A percentile compares a stretch with the other conserved stretches of the same genome.
phyloP scores from a whole-genome alignment of 768 basidiomycete genomes.

The Suillus plorans region DNA sequence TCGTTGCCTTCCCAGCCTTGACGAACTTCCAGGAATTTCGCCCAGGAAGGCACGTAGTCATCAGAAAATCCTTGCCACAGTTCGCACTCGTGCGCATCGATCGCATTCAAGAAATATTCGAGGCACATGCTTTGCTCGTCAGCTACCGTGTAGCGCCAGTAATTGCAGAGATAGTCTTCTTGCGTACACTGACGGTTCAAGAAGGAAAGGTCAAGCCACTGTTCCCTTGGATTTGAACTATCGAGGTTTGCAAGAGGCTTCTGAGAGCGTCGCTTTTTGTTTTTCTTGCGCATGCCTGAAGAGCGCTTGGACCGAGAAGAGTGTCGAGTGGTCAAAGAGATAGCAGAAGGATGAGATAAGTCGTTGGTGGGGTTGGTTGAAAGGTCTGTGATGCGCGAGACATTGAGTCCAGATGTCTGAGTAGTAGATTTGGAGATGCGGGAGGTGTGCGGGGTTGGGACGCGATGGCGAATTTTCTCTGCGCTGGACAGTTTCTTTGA shows the following conservation, averaged over 20 bases:
- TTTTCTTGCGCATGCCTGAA: neutral
- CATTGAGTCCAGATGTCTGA: neutral
- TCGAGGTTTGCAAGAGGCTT: neutral
- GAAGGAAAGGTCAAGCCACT: constrained; percentile 3
- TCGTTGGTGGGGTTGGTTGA: neutral
- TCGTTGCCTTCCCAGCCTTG: neutral
- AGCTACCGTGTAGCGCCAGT: neutral
- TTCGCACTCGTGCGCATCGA: neutral
- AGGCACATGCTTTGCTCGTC: neutral
- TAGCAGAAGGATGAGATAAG: neutral
- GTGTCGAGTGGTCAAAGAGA: neutral
- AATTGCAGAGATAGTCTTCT: neutral
- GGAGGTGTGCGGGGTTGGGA: neutral
- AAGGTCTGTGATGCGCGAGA: neutral
- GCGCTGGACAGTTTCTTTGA: neutral
- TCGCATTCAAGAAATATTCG: neutral
- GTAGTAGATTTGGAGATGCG: neutral
- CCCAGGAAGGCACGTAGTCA: neutral
- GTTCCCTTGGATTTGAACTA: neutral
- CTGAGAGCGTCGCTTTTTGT: neutral
- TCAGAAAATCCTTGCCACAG: neutral
- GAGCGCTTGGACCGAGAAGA: neutral
- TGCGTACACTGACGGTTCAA: neutral
- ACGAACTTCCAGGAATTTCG: neutral
- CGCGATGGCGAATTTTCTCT: neutral